A percentile compares a stretch with the other conserved stretches of the same genome.
These are phyloP conservation scores for Fusarium avenaceum DNA, from an alignment of 2,329 filamentous ascomycete genomes.

Conservation along the genomic window DNA sequence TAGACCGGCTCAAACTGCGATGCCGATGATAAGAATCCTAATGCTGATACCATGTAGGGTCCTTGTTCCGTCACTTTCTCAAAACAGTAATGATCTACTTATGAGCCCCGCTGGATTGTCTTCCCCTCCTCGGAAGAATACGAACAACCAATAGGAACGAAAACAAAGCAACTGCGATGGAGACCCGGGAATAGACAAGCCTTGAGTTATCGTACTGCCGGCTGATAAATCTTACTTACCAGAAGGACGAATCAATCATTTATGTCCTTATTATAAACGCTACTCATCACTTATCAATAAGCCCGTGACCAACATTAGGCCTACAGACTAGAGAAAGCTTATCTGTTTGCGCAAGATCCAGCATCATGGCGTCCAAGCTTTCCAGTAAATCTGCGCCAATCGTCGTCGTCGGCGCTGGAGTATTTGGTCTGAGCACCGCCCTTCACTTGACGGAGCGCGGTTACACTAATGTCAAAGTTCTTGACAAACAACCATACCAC, in stretches of 20 bases:
- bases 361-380: not conserved
- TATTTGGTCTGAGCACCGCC: not conserved
- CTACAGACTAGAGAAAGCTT: too few relatives aligned
- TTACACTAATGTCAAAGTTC: conserved; percentile 3
- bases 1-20: too few relatives aligned
- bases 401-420: not conserved
- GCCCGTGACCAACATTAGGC: too few relatives aligned
- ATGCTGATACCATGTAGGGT: too few relatives aligned
- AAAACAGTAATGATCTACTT: not conserved
- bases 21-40: too few relatives aligned
- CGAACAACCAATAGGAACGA: not conserved
- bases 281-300: too few relatives aligned
- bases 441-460: not conserved
- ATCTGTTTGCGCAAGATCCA: too few relatives aligned
- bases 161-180: too few relatives aligned
- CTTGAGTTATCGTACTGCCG: not conserved
- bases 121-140: not conserved
- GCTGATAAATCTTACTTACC: too few relatives aligned
- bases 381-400: not conserved
- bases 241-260: too few relatives aligned
- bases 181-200: not conserved
- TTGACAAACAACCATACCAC: not conserved
- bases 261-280: too few relatives aligned
- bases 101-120: too few relatives aligned
- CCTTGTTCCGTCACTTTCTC: not conserved